Percentiles rank a stretch among this genome's conserved stretches.
These are phyloP conservation scores for Sugiyamaella neomexicana DNA, from an alignment of 1,139 yeast genomes.

Conservation along the genomic window DNA sequence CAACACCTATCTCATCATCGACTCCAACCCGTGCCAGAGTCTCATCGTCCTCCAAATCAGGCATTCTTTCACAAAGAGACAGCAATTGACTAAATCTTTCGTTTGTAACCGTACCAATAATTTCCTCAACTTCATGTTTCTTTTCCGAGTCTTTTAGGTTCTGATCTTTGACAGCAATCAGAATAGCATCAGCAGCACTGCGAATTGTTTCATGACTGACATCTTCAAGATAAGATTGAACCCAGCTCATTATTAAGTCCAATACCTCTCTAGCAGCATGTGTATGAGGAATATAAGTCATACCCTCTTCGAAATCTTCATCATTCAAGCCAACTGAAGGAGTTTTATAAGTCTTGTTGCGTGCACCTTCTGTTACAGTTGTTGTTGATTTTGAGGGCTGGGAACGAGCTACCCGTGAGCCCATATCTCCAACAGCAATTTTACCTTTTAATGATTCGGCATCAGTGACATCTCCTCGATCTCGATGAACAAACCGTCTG, in stretches of 20 bases:
- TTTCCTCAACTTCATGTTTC: constrained; percentile 46
- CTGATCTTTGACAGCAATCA: constrained; percentile 60
- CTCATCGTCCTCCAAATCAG: constrained; percentile 52
- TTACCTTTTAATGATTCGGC: constrained; percentile 74
- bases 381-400: constrained; percentile 24
- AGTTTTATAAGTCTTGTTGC: constrained; percentile 12
- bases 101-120: constrained; percentile 52
- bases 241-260: constrained; percentile 52
- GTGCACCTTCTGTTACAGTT: constrained; percentile 3
- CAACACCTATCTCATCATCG: constrained; percentile 49
- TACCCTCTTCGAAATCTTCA: constrained; percentile 35
- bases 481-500: constrained; percentile 47
- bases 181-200: constrained; percentile 63
- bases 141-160: constrained; percentile 44
- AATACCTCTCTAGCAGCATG: constrained; percentile 48
- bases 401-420: constrained; percentile 48
- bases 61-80: constrained; percentile 53
- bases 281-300: constrained; percentile 55
- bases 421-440: constrained; percentile 67
- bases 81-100: constrained; percentile 55
- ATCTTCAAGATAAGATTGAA: constrained; percentile 53
- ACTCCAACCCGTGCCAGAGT: constrained; percentile 25
- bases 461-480: constrained; percentile 52
- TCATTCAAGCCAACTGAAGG: constrained; percentile 3
- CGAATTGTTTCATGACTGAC: constrained; percentile 56